These are phyloP conservation scores for Globisporangium spiculum DNA, from an alignment of 352 stramenopile genomes.

Conservation along the genomic window DNA sequence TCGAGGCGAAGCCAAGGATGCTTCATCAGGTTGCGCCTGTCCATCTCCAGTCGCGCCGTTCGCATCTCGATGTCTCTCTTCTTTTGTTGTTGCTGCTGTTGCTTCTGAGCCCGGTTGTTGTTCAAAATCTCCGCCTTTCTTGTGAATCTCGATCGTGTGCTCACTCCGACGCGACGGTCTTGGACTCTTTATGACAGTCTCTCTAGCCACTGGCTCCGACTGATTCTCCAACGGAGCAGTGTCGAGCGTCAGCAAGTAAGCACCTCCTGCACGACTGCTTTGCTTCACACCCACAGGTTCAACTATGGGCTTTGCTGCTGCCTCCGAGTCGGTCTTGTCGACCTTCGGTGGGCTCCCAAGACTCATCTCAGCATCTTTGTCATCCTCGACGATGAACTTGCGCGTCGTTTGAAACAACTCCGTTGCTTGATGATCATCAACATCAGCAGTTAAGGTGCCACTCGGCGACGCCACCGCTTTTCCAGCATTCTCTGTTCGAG, in stretches of 20 bases:
- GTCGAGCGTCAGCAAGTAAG: background rate
- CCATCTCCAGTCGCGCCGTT: background rate
- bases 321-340: background rate
- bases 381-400: background rate
- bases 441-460: too few relatives aligned
- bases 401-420: constrained; percentile 12
- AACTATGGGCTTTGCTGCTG: background rate
- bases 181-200: background rate
- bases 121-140: background rate
- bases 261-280: background rate
- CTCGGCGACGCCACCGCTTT: background rate
- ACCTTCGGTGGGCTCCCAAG: background rate
- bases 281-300: background rate
- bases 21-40: background rate
- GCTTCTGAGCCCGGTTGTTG: background rate
- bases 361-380: background rate
- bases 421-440: background rate
- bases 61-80: background rate
- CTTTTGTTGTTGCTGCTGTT: background rate
- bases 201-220: too few relatives aligned
- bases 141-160: constrained; percentile 12
- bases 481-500: background rate
- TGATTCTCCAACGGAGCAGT: background rate
- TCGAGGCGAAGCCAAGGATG: background rate
- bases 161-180: background rate